Percentiles rank a stretch among this genome's conserved stretches.
phyloP scores from a whole-genome alignment of 2,329 filamentous ascomycete species.

The Nemania diffusa region DNA sequence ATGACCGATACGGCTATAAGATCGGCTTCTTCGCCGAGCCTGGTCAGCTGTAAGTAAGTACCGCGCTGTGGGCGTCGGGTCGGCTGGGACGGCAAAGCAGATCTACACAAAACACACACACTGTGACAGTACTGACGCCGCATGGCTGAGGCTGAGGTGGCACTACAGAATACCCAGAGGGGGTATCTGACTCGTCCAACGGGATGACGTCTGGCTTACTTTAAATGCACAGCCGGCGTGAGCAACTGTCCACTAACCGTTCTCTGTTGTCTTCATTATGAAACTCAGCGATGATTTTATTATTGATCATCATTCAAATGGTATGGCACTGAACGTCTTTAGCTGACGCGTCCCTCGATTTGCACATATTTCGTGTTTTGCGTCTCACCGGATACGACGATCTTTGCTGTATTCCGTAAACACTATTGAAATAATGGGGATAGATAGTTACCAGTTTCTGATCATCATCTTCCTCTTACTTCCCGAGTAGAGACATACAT shows the following conservation, averaged over 20 bases:
- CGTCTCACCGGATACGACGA: neutral
- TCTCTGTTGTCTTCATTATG: neutral
- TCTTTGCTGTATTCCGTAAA: neutral
- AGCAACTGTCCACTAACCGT: neutral
- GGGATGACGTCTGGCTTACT: conserved; percentile 17
- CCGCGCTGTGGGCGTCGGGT: neutral
- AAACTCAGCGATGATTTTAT: neutral
- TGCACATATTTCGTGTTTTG: neutral
- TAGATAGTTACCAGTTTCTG: neutral
- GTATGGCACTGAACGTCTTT: neutral
- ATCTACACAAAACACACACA: conserved; percentile 2
- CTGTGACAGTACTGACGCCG: neutral
- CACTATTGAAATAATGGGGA: neutral
- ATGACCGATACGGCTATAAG: conserved; percentile 14
- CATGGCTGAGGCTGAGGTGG: conserved; percentile 1
- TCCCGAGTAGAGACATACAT: neutral
- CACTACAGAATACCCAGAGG: neutral
- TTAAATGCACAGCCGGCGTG: neutral
- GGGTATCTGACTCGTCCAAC: conserved; percentile 1
- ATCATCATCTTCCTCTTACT: neutral
- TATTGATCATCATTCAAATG: neutral
- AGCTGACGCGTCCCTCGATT: conserved; percentile 11
- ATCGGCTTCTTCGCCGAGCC: neutral
- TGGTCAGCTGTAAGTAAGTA: no score
- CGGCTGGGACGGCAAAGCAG: conserved; percentile 20